These are phyloP conservation scores for Cicer arietinum DNA, from an alignment of 306 rosid species.

Conservation along the genomic window DNA sequence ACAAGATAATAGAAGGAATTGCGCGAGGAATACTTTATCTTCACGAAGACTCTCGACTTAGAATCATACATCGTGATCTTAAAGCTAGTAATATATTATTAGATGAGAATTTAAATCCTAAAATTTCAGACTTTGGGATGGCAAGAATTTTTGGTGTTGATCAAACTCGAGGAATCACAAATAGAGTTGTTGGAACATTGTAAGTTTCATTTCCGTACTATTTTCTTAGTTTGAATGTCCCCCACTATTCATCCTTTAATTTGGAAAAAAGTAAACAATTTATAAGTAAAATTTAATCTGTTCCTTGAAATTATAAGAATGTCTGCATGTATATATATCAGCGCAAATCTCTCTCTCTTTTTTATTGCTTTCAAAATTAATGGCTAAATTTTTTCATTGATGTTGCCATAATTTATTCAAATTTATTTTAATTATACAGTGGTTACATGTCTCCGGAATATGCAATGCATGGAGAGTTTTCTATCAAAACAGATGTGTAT, in stretches of 20 bases:
- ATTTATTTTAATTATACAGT: constrained; percentile 12
- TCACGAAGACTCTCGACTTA: constrained; percentile 45
- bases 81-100: constrained; percentile 54
- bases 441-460: constrained; percentile 60
- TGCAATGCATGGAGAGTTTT: constrained; percentile 48
- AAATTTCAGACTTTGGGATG: constrained; percentile 58
- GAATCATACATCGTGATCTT: constrained; percentile 46
- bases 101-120: constrained; percentile 52
- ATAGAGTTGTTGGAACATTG: constrained; percentile 58
- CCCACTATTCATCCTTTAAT: not conserved
- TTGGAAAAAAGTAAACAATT: not conserved
- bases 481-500: constrained; percentile 47
- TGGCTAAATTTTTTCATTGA: not conserved
- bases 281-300: not conserved
- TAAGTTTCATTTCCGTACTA: constrained; percentile 34
- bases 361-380: not conserved
- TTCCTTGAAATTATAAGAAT: not conserved
- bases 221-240: not conserved
- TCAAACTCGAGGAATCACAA: constrained; percentile 52
- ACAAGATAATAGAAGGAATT: constrained; percentile 46
- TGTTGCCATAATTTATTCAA: not conserved
- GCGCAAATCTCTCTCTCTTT: not conserved
- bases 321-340: not conserved
- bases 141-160: constrained; percentile 47
- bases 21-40: constrained; percentile 47